These are phyloP conservation scores for Yamadazyma mexicana DNA, from an alignment of 1,139 yeast species.

Conservation along the genomic window DNA sequence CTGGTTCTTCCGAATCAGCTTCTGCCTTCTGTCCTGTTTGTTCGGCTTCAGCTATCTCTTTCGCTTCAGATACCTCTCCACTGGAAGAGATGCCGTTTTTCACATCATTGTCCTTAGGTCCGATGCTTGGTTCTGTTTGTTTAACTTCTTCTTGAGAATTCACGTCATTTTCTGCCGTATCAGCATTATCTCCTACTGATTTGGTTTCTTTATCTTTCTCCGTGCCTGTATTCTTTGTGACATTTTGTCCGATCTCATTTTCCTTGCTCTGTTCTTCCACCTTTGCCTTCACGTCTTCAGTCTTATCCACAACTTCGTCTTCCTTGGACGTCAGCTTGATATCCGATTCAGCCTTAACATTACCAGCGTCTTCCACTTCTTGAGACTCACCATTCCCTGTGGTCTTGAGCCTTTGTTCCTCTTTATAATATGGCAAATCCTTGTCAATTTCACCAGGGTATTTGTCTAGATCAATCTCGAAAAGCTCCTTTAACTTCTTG, in stretches of 20 bases:
- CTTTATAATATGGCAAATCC: constrained; percentile 34
- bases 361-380: background rate
- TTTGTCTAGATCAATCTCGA: constrained; percentile 18
- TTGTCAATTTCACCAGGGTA: constrained; percentile 41
- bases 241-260: too few relatives aligned
- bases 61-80: constrained; percentile 2
- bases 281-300: background rate
- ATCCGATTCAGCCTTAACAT: constrained; percentile 4
- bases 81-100: too few relatives aligned
- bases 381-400: background rate
- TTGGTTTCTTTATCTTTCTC: too few relatives aligned
- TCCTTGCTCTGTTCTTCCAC: too few relatives aligned
- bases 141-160: background rate
- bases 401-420: constrained; percentile 19
- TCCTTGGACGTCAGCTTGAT: too few relatives aligned
- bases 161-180: too few relatives aligned
- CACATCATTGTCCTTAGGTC: background rate
- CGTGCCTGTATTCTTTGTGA: too few relatives aligned
- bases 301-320: background rate
- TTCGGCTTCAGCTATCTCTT: background rate
- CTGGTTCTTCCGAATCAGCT: background rate
- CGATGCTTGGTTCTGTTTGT: background rate
- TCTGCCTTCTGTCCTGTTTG: too few relatives aligned
- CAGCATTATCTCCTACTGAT: too few relatives aligned
- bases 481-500: constrained; percentile 13